Evolutionary conservation across 2,329 filamentous ascomycete genomes (phyloP), one percentile per base, ranked within the genome.

Genomic region (Laburnicola sp.): DNA sequence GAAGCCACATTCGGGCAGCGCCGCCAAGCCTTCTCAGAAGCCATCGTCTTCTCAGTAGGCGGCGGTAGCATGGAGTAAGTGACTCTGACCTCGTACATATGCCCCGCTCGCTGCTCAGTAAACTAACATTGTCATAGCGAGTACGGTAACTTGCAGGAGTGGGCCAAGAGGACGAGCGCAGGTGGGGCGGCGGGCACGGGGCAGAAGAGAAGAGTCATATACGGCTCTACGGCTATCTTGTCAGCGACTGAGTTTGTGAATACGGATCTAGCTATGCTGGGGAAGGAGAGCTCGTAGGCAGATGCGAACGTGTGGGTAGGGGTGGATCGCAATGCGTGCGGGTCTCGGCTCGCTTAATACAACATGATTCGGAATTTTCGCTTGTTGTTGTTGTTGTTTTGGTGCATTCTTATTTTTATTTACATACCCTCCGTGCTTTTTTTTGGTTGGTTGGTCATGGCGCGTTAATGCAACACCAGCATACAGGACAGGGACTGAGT

Each of bases 141-240:
- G 72, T 99, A 97, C 70, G 93, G 92, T 21, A 99, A 99, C 73
- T 72, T 99, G 70, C 91, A 96, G 70, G 94, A 97, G 69, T 99
- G 94, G 94, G 91, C 93, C 4, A 85, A 84, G 71, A 82, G 93
- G 58, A 91, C 90, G 41, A 79, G 80, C 41, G 84, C 84, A 10
- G 75, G 75, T 31, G 78, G 78, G 35, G 76, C 74, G 10, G 75
- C 77, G 4, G 70, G 76, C 43, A 75, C 75, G 7, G 82, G 84
- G 6, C 81, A 84, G 22, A 87, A 84, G 71, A 88, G 89, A 74
- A 82, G 91, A 58, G 88, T 99, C 7, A 89, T 97, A 1, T 99
- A 99, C 73, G 94, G 94, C 16, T 96, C 91, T 68, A 99, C 94
- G 10, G 93, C 86, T 56, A 69, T 86, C 57, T 78, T 86, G 57